A percentile compares a stretch with the other conserved stretches of the same genome.
Conservation (phyloP, 768 basidiomycete genomes). For the Nidularia pulvinata region DNA sequence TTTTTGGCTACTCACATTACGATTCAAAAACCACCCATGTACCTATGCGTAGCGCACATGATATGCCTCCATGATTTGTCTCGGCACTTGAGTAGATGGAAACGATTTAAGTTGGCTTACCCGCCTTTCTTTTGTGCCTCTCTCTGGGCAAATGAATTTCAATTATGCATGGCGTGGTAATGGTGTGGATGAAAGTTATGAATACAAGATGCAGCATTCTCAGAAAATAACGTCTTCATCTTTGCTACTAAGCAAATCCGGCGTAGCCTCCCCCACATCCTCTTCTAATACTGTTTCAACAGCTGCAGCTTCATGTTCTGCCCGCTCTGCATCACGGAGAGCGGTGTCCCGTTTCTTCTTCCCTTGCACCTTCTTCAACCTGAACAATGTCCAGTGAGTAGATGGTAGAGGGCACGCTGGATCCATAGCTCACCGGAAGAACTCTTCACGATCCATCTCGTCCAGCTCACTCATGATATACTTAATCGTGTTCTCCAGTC, state of each 20-base stretch:
- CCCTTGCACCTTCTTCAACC: conserved; percentile 95
- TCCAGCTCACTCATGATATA: conserved; percentile 98
- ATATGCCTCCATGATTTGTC: conserved; percentile 47
- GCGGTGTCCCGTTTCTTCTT: conserved; percentile 92
- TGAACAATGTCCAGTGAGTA: conserved; percentile 19
- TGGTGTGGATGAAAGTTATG: background rate
- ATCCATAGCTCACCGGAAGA: conserved; percentile 66
- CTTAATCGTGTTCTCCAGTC: conserved; percentile 95
- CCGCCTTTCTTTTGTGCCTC: no score
- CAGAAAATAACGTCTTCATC: conserved; percentile 95
- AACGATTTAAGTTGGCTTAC: no score
- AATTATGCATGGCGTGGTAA: no score
- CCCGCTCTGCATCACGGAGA: conserved; percentile 24
- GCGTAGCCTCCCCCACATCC: conserved; percentile 29
- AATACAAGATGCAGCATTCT: conserved; percentile 8
- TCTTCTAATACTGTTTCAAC: conserved; percentile 23
- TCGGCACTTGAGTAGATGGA: no score
- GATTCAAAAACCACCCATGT: conserved; percentile 61
- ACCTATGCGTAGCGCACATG: conserved; percentile 58
- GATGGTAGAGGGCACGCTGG: background rate
- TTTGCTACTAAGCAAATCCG: conserved; percentile 78
- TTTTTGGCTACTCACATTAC: conserved; percentile 20
- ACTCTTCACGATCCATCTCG: conserved; percentile 98
- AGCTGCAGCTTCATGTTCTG: conserved; percentile 23
- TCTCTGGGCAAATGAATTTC: no score